Evolutionary conservation across 1,139 yeast species (phyloP).

Genomic region (Pichia sp.): DNA sequence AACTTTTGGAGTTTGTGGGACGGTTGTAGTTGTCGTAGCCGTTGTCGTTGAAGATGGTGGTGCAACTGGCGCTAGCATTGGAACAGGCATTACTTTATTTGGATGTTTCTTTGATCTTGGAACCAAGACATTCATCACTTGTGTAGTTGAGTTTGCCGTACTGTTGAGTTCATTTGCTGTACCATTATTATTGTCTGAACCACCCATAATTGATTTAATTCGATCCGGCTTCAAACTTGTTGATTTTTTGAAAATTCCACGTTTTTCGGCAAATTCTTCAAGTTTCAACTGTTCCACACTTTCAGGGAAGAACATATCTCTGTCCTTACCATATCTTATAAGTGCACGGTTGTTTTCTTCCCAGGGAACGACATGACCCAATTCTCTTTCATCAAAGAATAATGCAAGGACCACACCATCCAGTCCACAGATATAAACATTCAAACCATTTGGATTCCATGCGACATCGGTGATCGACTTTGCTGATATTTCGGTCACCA

Average conservation of each 20-base stretch:
- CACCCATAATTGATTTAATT: constrained; percentile 42
- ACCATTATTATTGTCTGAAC: constrained; percentile 6
- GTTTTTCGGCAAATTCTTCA: constrained; percentile 54
- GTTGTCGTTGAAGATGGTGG: too few relatives aligned
- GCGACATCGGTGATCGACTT: constrained; percentile 71
- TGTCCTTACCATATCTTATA: constrained; percentile 83
- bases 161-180: not conserved
- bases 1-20: constrained; percentile 19
- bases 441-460: constrained; percentile 78
- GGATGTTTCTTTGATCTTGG: constrained; percentile 33
- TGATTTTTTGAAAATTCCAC: constrained; percentile 15
- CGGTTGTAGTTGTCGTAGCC: constrained; percentile 9
- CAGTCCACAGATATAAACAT: constrained; percentile 70
- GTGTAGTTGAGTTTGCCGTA: not conserved
- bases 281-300: constrained; percentile 73
- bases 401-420: constrained; percentile 85
- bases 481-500: constrained; percentile 58
- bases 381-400: constrained; percentile 63
- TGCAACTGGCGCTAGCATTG: constrained; percentile 14
- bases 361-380: constrained; percentile 68
- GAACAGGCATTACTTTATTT: constrained; percentile 25
- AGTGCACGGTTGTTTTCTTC: constrained; percentile 69
- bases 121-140: constrained; percentile 25
- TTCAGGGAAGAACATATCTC: constrained; percentile 86
- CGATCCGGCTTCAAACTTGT: constrained; percentile 24